Conservation (phyloP, 495 filamentous ascomycete genomes). For the Eremomyces bilateralis region DNA sequence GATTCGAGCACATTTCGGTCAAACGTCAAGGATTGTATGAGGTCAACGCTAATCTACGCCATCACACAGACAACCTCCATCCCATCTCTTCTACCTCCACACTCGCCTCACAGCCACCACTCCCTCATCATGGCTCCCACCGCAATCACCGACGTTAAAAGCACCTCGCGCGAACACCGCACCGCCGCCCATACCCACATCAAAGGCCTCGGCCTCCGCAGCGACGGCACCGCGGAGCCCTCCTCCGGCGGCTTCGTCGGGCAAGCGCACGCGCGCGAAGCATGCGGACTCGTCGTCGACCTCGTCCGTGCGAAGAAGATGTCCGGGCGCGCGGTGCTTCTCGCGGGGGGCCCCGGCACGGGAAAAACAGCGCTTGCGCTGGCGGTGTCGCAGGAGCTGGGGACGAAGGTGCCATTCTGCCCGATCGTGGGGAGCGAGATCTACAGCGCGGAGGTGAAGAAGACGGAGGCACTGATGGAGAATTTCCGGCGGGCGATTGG, state of each 20-base stretch:
- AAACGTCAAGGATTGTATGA: no score
- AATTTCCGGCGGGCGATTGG: constrained; percentile 94
- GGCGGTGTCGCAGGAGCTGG: constrained; percentile 84
- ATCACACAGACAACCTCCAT: no score
- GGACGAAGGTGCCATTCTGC: constrained; percentile 93
- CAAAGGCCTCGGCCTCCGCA: constrained; percentile 67
- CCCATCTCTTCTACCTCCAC: no score
- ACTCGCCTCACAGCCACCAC: no score
- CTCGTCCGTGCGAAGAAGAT: constrained; percentile 90
- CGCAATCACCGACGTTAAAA: constrained; percentile 88
- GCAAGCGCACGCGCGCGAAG: constrained; percentile 76
- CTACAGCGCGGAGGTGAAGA: constrained; percentile 94
- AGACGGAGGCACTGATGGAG: constrained; percentile 97
- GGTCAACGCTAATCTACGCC: no score
- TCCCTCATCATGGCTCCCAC: constrained; percentile 25
- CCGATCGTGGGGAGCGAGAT: constrained; percentile 93
- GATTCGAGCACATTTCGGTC: no score
- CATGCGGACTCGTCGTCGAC: constrained; percentile 85
- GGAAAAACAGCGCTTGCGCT: constrained; percentile 93
- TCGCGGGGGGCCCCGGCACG: constrained; percentile 82
- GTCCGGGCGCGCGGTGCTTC: constrained; percentile 79
- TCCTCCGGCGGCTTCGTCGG: constrained; percentile 69
- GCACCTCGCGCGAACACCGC: constrained; percentile 82
- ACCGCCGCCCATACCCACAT: constrained; percentile 96
- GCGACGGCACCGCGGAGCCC: constrained; percentile 62